Base-by-base conservation (phyloP, 2,329 filamentous ascomycete species). In the Fusarium sp. region DNA sequence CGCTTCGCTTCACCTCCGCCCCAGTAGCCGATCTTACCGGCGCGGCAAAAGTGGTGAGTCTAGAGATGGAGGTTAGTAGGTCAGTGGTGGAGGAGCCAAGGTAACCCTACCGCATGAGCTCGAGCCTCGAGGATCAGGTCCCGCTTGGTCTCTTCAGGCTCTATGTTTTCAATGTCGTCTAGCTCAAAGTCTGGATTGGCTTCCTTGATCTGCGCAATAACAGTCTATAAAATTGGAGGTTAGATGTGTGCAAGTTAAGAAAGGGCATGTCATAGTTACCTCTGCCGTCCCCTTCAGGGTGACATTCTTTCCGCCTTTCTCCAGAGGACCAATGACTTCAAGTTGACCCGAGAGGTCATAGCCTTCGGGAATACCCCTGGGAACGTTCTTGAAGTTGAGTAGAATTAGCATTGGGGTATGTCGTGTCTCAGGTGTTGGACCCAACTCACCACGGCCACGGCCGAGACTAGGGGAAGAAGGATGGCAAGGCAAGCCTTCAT, bases 401-500 rank as follows among this genome's bases (percentile, higher is more conserved):
- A 17, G n/a, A 17, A 33, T 49, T 22, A 33, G 17, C 4, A 49
- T 29, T 16, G 5, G 14, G 14, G 22, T 16, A 22, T 24, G 42
- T 7, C 12, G 31, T n/a, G 27, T 17, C 29, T 29, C 6, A 35
- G 20, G 16, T 46, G 17, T 7, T 10, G 36, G 38, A 20, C 33
- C 12, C 12, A 27, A 61, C 58, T 61, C 40, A 61, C 58, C 40
- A 40, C 58, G n/a, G 29, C 58, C 20, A 42, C 27, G 58, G 40
- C 58, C 24, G 35, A 35, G 14, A 31, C 58, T 29, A 61, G 9
- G 20, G 38, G 29, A 27, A 61, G 38, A 27, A 61, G 40, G 22
- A 49, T 61, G n/a, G 58, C 58, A 36, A 46, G 16, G 20, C 12
- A 61, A 17, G 58, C 58, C 40, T 61, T 61, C 58, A 61, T 61